Evolutionary conservation across 345 rosid genomes (phyloP).

Genomic region (Populus alba): DNA sequence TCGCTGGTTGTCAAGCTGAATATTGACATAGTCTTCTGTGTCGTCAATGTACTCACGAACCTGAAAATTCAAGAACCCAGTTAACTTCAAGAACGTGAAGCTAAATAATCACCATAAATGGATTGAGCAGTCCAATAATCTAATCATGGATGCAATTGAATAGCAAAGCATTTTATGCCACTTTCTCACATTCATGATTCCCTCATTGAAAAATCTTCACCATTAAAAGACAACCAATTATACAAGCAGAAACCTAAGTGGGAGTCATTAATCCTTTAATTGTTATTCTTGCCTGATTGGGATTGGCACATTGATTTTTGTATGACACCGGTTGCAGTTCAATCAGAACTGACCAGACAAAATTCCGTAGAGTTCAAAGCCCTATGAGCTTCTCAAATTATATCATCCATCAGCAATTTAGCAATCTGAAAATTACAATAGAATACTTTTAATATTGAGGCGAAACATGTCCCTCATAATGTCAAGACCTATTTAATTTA

Average conservation of each 20-base stretch:
- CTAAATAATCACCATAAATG: neutral
- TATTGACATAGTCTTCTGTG: slow-evolving; percentile 90
- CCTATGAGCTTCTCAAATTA: neutral
- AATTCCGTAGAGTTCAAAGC: neutral
- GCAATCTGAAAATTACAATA: neutral
- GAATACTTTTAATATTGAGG: neutral
- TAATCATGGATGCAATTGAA: neutral
- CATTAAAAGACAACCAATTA: too few relatives aligned
- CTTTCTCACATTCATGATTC: too few relatives aligned
- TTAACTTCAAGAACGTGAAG: slow-evolving; percentile 3
- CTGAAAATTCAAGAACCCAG: slow-evolving; percentile 25
- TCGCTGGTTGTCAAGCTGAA: slow-evolving; percentile 85
- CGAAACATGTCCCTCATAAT: neutral
- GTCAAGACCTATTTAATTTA: neutral
- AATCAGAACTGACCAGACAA: neutral
- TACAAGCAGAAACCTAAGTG: too few relatives aligned
- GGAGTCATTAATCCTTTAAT: neutral
- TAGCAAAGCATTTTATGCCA: neutral
- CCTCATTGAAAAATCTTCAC: too few relatives aligned
- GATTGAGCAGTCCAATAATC: neutral
- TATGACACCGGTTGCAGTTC: neutral
- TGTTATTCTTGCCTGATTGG: neutral
- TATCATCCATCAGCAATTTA: neutral
- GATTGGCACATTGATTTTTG: neutral
- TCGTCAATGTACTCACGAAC: slow-evolving; percentile 94